Base-by-base conservation (phyloP, 768 basidiomycete species). In the Sarcodon aspratus region DNA sequence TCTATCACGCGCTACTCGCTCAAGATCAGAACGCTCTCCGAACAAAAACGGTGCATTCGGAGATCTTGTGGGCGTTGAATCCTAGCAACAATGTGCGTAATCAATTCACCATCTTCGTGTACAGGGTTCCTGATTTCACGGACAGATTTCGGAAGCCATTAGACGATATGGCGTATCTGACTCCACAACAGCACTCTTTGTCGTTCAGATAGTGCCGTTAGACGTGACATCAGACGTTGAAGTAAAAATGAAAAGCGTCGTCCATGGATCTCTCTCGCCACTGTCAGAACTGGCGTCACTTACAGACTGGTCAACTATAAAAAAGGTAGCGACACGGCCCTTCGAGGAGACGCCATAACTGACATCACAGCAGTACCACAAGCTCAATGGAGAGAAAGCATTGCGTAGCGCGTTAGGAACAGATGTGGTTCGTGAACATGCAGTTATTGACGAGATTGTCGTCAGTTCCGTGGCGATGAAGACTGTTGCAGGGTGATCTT, bases 11-110 rank as follows among this genome's bases (percentile, higher is more conserved):
- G 1, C 68, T 90, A n/a, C 66, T 93, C 9, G 78, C 90, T 0
- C 71, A 76, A 31, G 62, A 74, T 3, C 75, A 82, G 37, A 70
- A 68, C 17, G 58, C 67, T 1, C 68, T 95, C 49, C 73, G 83
- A 44, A 93, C 94, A 1, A 89, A 85, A 66, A 90, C 91, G 1
- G 66, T 93, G 0, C 93, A 97, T 60, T 91, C 91, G 0, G 94
- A 98, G 63, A 74, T 97, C 46, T 70, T 97, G n/a, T 92, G 85
- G 73, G 67, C 77, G 17, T 69, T 97, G 44, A 90, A 86, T 54
- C 91, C 92, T 2, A 88, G 81, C 5, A 87, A 89, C 54, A 96
- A 94, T 60, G 90, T 88, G 48, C 44, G 71, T 57, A 2, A 13
- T 42, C 35, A 2, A n/a, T 42, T 5, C 17, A 15, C 33, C 13